phyloP scores from a whole-genome alignment of 2,329 filamentous ascomycete species.

The Neofusicoccum laricinum region DNA sequence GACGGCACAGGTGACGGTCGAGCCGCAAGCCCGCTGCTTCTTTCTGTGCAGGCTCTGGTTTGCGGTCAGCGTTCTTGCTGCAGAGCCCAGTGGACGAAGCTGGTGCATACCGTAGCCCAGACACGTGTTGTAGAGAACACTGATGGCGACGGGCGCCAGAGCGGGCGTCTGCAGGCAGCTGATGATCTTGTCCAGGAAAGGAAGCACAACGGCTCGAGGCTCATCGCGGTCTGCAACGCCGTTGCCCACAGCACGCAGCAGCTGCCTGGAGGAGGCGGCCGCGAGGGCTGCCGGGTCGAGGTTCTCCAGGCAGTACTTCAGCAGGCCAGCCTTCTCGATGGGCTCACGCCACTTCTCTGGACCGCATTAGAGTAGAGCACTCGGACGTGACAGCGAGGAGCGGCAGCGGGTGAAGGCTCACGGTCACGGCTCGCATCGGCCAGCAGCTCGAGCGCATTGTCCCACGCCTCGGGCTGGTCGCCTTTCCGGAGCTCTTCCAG shows the following conservation, averaged over 20 bases:
- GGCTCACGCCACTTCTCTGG: conserved; percentile 31
- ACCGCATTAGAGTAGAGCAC: conserved; percentile 28
- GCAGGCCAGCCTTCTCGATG: conserved; percentile 28
- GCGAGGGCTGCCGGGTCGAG: conserved; percentile 24
- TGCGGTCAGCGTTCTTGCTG: background rate
- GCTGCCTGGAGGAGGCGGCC: conserved; percentile 29
- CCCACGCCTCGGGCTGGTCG: conserved; percentile 7
- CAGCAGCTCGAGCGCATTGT: conserved; percentile 4
- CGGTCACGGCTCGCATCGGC: conserved; percentile 13
- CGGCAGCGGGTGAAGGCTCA: background rate
- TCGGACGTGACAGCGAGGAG: background rate
- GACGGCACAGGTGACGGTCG: conserved; percentile 25
- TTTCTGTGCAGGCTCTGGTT: conserved; percentile 33
- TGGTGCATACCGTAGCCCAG: conserved; percentile 36
- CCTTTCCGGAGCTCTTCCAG: conserved; percentile 8
- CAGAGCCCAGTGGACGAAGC: background rate
- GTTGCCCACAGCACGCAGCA: conserved; percentile 37
- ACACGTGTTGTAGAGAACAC: conserved; percentile 45
- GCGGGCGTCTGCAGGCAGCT: conserved; percentile 25
- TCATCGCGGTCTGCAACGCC: conserved; percentile 36
- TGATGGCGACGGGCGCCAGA: conserved; percentile 31
- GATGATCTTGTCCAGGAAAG: conserved; percentile 27
- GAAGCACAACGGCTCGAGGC: conserved; percentile 29
- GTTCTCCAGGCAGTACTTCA: conserved; percentile 26
- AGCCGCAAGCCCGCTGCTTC: conserved; percentile 33